phyloP scores from a whole-genome alignment of 2,329 filamentous ascomycete genomes.

The Arthrinium puccinioides region DNA sequence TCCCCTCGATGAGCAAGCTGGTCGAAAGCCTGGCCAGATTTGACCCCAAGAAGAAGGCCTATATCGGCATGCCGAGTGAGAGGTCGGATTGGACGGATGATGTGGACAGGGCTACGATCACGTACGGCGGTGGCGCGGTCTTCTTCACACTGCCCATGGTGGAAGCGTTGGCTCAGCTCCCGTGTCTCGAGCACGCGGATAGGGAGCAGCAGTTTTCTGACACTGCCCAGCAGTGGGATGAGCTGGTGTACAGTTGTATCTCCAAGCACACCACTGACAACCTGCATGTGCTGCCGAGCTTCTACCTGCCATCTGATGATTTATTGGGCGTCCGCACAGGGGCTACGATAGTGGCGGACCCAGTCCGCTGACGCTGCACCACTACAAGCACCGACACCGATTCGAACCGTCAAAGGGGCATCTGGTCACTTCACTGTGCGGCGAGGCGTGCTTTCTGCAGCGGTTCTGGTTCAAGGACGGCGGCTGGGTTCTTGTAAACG shows the following conservation, averaged over 20 bases:
- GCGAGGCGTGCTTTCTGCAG: slow-evolving; percentile 39
- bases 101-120: slow-evolving; percentile 26
- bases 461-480: slow-evolving; percentile 34
- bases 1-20: slow-evolving; percentile 33
- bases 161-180: slow-evolving; percentile 23
- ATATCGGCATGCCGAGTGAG: slow-evolving; percentile 37
- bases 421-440: slow-evolving; percentile 33
- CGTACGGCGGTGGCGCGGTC: slow-evolving; percentile 37
- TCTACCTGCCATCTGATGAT: slow-evolving; percentile 30
- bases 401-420: slow-evolving; percentile 34
- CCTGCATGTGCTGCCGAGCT: slow-evolving; percentile 35
- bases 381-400: slow-evolving; percentile 28
- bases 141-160: slow-evolving; percentile 31
- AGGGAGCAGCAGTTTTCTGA: too few relatives aligned
- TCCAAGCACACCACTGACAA: slow-evolving; percentile 22
- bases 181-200: slow-evolving; percentile 30
- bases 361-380: slow-evolving; percentile 34
- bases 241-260: slow-evolving; percentile 33
- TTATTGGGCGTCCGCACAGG: slow-evolving; percentile 17
- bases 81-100: slow-evolving; percentile 32
- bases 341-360: slow-evolving; percentile 32
- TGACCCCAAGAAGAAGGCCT: slow-evolving; percentile 24
- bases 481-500: slow-evolving; percentile 40
- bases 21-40: slow-evolving; percentile 28
- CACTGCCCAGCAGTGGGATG: slow-evolving; percentile 29